These are phyloP conservation scores for Trypanosomatidae sp. DNA, from an alignment of 208 protist species.

Conservation along the genomic window DNA sequence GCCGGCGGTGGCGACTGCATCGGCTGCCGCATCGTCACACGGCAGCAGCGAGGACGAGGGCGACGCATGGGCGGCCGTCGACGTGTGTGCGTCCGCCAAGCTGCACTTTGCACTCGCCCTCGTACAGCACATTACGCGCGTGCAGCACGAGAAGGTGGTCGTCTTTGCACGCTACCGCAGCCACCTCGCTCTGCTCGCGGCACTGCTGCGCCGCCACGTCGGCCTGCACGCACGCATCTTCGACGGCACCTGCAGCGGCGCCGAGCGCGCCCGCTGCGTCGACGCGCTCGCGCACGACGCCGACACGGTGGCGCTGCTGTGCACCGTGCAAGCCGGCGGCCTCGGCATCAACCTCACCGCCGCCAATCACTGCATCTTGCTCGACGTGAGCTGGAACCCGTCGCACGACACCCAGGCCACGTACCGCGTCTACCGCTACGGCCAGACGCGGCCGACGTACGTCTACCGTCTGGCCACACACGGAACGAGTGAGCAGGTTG, in stretches of 20 bases:
- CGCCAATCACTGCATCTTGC: conserved; percentile 91
- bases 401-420: conserved; percentile 85
- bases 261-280: conserved; percentile 34
- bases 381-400: conserved; percentile 92
- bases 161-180: conserved; percentile 65
- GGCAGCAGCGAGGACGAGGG: no score
- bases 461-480: conserved; percentile 88
- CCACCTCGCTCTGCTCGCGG: conserved; percentile 32
- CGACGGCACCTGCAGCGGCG: conserved; percentile 17
- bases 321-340: conserved; percentile 87
- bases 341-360: conserved; percentile 89
- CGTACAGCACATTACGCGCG: conserved; percentile 21
- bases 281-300: conserved; percentile 39
- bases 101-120: conserved; percentile 41
- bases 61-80: conserved; percentile 5
- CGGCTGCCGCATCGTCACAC: no score
- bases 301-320: conserved; percentile 52
- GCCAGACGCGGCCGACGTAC: conserved; percentile 79
- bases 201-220: conserved; percentile 15
- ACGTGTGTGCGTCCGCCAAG: conserved; percentile 48
- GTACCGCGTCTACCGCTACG: conserved; percentile 90
- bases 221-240: conserved; percentile 14
- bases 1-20: no score
- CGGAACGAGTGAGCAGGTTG: conserved; percentile 89
- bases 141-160: conserved; percentile 52